Base-by-base conservation (phyloP, 208 protist species). In the Wallacemonas sp. region DNA sequence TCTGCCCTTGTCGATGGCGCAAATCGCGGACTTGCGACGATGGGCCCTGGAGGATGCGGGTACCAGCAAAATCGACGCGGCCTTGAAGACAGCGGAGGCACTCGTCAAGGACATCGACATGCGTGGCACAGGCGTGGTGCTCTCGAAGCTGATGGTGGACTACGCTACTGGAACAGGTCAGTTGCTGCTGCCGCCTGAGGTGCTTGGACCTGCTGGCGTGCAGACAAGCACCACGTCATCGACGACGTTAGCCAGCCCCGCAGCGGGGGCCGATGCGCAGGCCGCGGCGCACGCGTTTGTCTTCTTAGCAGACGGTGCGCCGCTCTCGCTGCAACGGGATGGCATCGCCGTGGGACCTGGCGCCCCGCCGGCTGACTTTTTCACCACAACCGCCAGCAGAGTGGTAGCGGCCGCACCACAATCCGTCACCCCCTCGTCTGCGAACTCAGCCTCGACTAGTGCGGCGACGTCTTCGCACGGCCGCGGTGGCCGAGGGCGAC, bases 81-180 rank as follows among this genome's bases (percentile, higher is more conserved):
- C 21, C 0, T 8, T 17, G 17, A 31, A 58, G 14, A n/a, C 0
- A 26, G 24, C 30, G 5, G 28, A n/a, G 17, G 28, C 2, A 11
- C 19, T 31, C 26, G 31, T 2, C 27, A 24, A 38, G n/a, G 3
- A 39, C 12, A 0, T 58, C 51, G 41, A 8, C 21, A 26, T 26
- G 24, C 6, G 21, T 6, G 28, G 6, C 9, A 6, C 44, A 19
- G 19, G 17, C 44, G 22, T 58, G 26, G 30, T 58, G 0, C 15
- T 58, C n/a, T n/a, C 51, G 15, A 58, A 58, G 51, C 51, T 58
- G 51, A 58, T 58, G 51, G 51, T 58, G 11, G 51, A 58, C 31
- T 58, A 42, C 51, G 41, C 30, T 1, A 58, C 51, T 3, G 36
- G 51, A 3, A 38, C 24, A 1, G 8, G 51, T 38, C 51, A 58